A percentile compares a stretch with the other conserved stretches of the same genome.
These are phyloP conservation scores for Cutaneotrichosporon cutaneum DNA, from an alignment of 1,284 basidiomycete genomes.

Conservation along the genomic window DNA sequence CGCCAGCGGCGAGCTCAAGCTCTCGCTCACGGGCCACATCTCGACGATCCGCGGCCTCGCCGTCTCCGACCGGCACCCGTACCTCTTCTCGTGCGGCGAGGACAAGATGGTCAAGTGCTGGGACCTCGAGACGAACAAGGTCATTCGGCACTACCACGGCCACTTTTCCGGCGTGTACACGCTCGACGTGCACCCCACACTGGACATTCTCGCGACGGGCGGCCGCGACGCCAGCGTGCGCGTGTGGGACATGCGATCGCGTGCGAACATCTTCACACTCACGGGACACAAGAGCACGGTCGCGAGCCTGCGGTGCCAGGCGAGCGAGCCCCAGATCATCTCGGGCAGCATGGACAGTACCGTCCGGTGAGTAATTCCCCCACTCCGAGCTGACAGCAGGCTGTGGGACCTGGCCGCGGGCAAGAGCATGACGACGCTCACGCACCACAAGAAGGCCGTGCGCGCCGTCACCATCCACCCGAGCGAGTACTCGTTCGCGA, in stretches of 20 bases:
- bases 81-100: constrained; percentile 95
- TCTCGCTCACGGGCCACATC: constrained; percentile 95
- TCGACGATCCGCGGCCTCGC: constrained; percentile 93
- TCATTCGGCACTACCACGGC: constrained; percentile 96
- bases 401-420: constrained; percentile 99
- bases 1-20: constrained; percentile 89
- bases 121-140: constrained; percentile 98
- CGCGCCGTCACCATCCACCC: constrained; percentile 91
- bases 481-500: constrained; percentile 93
- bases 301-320: constrained; percentile 90
- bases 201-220: constrained; percentile 90
- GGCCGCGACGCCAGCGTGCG: constrained; percentile 93
- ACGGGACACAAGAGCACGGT: constrained; percentile 92
- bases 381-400: too few species aligned
- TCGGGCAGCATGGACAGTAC: constrained; percentile 98
- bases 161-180: constrained; percentile 95
- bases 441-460: constrained; percentile 98
- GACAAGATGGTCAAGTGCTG: constrained; percentile 99
- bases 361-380: too few species aligned
- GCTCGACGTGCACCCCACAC: constrained; percentile 83
- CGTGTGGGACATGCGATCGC: constrained; percentile 98
- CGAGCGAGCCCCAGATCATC: constrained; percentile 95
- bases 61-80: constrained; percentile 88
- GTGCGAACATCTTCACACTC: constrained; percentile 90
- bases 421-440: constrained; percentile 90